Conservation (phyloP, 306 rosid species). For the Rubus parviflorus region DNA sequence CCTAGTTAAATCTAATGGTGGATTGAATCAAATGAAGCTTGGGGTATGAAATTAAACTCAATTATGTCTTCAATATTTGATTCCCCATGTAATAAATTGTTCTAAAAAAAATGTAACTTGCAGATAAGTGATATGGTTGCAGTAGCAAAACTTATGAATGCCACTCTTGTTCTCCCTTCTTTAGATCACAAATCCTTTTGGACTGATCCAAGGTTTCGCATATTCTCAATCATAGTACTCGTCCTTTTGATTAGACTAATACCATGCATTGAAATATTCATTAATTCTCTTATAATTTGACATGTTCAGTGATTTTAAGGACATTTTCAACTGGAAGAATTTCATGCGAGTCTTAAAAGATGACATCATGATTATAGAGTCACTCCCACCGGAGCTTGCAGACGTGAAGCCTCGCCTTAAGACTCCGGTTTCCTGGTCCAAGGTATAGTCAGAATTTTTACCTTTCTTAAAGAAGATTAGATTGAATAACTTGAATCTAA, state of each 20-base stretch:
- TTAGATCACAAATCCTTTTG: conserved; percentile 67
- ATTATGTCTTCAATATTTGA: not conserved
- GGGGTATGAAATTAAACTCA: conserved; percentile 41
- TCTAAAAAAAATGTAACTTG: not conserved
- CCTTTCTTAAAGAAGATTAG: not conserved
- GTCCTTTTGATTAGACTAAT: not conserved
- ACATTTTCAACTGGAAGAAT: conserved; percentile 59
- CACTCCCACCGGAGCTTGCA: conserved; percentile 41
- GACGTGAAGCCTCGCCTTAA: conserved; percentile 31
- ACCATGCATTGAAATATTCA: not conserved
- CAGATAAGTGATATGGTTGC: conserved; percentile 86
- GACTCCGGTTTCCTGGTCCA: conserved; percentile 76
- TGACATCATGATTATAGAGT: conserved; percentile 49
- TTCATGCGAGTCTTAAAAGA: conserved; percentile 56
- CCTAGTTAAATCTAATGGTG: conserved; percentile 60
- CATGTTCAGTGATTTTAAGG: conserved; percentile 53
- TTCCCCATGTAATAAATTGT: not conserved
- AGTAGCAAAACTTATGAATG: conserved; percentile 66
- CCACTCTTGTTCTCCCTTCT: conserved; percentile 65
- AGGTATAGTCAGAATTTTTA: conserved; percentile 29
- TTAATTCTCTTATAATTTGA: not conserved
- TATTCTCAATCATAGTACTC: not conserved
- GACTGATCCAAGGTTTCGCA: conserved; percentile 59
- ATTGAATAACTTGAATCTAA: conserved; percentile 8
- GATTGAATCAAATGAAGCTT: conserved; percentile 74